Percentiles rank a stretch among this genome's conserved stretches.
Conservation (phyloP, 2,329 filamentous ascomycete species). For the Blastomyces emzantsi region DNA sequence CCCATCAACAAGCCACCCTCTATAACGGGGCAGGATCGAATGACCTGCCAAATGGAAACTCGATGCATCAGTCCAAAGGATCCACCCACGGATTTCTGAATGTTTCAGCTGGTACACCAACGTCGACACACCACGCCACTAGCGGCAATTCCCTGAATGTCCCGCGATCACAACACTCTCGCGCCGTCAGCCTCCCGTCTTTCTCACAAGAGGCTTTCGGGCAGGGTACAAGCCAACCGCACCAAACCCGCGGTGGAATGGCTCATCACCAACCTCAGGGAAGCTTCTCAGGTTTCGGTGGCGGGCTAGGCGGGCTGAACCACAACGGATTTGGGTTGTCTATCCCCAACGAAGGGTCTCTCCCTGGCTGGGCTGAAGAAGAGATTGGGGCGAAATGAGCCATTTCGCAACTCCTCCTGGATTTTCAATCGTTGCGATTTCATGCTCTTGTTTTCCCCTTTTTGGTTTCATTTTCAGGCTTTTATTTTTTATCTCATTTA, state of each 20-base stretch:
- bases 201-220: conserved; percentile 53
- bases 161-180: conserved; percentile 55
- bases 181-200: conserved; percentile 79
- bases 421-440: conserved; percentile 9
- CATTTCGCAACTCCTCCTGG: conserved; percentile 7
- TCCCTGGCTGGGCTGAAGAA: conserved; percentile 57
- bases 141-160: conserved; percentile 48
- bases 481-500: conserved; percentile 13
- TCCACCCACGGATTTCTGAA: conserved; percentile 55
- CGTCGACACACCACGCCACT: conserved; percentile 68
- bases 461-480: conserved; percentile 1
- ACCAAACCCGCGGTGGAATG: conserved; percentile 29
- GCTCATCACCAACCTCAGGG: conserved; percentile 37
- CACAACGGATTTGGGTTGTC: conserved; percentile 51
- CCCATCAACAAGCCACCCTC: conserved; percentile 68
- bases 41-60: conserved; percentile 46
- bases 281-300: conserved; percentile 51
- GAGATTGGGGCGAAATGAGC: conserved; percentile 49
- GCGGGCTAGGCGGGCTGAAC: conserved; percentile 50
- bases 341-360: conserved; percentile 48
- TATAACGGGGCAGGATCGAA: conserved; percentile 66
- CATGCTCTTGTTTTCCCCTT: conserved; percentile 10
- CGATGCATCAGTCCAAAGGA: conserved; percentile 48
- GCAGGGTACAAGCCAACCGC: conserved; percentile 29
- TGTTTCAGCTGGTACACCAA: conserved; percentile 48